Conservation (phyloP, 108 stramenopile genomes). For the Discostella pseudostelligera region DNA sequence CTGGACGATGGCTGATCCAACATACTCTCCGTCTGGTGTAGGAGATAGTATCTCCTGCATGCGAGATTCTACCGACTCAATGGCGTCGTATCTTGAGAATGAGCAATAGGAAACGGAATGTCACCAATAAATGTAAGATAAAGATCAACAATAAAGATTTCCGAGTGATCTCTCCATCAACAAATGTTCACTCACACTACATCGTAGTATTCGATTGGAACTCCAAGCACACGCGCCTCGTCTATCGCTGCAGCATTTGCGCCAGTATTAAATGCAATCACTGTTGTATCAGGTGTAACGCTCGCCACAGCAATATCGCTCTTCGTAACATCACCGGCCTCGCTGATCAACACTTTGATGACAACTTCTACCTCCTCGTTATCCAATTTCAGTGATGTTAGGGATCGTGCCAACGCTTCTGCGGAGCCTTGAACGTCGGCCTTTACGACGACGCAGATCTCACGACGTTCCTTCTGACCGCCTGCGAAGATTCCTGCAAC, state of each 20-base stretch:
- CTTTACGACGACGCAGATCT: slow-evolving; percentile 93
- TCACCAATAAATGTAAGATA: background rate
- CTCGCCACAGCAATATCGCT: slow-evolving; percentile 94
- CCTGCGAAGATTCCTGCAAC: slow-evolving; percentile 70
- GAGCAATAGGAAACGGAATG: background rate
- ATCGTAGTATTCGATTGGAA: slow-evolving; percentile 91
- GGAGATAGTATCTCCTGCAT: slow-evolving; percentile 93
- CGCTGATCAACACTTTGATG: slow-evolving; percentile 86
- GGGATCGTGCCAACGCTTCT: slow-evolving; percentile 88
- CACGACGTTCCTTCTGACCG: slow-evolving; percentile 72
- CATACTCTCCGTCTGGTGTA: slow-evolving; percentile 92
- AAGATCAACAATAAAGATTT: background rate
- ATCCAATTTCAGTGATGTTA: slow-evolving; percentile 83
- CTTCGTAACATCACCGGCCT: slow-evolving; percentile 91
- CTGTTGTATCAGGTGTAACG: slow-evolving; percentile 82
- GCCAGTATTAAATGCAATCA: slow-evolving; percentile 92
- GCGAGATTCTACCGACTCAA: slow-evolving; percentile 87
- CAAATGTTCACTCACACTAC: slow-evolving; percentile 61
- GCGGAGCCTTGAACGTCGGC: slow-evolving; percentile 94
- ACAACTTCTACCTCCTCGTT: slow-evolving; percentile 83
- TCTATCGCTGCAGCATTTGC: slow-evolving; percentile 87
- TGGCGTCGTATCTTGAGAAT: slow-evolving; percentile 79
- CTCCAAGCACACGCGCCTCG: slow-evolving; percentile 74
- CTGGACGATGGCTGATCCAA: slow-evolving; percentile 87
- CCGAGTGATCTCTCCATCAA: background rate